phyloP scores from a whole-genome alignment of 495 filamentous ascomycete species.

The Aspergillus affinis region DNA sequence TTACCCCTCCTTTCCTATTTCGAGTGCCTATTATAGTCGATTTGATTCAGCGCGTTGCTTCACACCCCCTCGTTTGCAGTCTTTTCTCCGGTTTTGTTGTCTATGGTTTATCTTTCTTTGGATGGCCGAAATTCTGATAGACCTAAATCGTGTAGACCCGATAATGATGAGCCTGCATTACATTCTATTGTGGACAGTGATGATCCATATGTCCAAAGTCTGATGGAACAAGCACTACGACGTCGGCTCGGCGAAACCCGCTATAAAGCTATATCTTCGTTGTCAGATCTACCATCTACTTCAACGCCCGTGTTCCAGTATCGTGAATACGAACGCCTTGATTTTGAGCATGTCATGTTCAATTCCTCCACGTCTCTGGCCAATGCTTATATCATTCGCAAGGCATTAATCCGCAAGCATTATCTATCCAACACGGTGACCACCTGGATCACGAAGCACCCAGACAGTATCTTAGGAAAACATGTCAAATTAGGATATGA shows the following conservation, averaged over 20 bases:
- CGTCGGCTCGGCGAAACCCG: conserved; percentile 52
- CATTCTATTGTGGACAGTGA: conserved; percentile 81
- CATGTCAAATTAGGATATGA: conserved; percentile 73
- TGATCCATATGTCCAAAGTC: conserved; percentile 79
- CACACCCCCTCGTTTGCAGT: conserved; percentile 15
- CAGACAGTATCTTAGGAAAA: conserved; percentile 61
- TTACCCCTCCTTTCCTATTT: conserved; percentile 9
- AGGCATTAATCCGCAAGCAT: conserved; percentile 96
- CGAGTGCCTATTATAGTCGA: conserved; percentile 34
- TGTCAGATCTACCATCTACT: conserved; percentile 42
- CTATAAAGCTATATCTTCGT: conserved; percentile 45
- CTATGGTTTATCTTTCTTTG: conserved; percentile 6
- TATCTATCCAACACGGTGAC: conserved; percentile 78
- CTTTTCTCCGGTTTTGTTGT: conserved; percentile 12
- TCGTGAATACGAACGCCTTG: conserved; percentile 78
- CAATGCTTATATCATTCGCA: conserved; percentile 91
- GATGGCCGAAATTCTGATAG: conserved; percentile 41
- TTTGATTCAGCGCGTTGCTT: conserved; percentile 19
- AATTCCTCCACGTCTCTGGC: conserved; percentile 60
- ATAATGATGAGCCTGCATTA: conserved; percentile 43
- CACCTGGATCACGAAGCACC: conserved; percentile 80
- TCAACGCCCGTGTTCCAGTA: conserved; percentile 69
- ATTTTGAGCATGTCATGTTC: conserved; percentile 69
- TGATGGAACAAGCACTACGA: conserved; percentile 71
- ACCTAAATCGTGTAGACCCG: conserved; percentile 38